A percentile compares a stretch with the other conserved stretches of the same genome.
These are phyloP conservation scores for Scutellaria minor DNA, from an alignment of 257 asterid species.

Conservation along the genomic window DNA sequence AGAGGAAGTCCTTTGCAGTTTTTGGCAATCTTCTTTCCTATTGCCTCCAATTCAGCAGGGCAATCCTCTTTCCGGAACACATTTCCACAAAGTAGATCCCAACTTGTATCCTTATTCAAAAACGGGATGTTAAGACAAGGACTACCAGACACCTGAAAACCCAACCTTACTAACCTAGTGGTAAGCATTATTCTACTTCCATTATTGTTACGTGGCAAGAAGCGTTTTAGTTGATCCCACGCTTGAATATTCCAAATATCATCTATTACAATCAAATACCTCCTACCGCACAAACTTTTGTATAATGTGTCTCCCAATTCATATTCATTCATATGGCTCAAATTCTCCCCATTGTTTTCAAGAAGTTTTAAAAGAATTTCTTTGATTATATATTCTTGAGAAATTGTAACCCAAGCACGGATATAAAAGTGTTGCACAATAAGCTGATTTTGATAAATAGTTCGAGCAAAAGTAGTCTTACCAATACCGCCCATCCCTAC, in stretches of 20 bases:
- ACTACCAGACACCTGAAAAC: background rate
- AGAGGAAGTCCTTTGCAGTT: slow-evolving; percentile 41
- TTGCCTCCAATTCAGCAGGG: slow-evolving; percentile 28
- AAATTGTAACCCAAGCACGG: slow-evolving; percentile 21
- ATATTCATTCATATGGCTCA: background rate
- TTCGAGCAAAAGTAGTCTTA: slow-evolving; percentile 25
- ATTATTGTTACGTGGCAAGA: background rate
- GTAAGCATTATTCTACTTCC: too few relatives aligned
- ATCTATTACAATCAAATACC: slow-evolving; percentile 23
- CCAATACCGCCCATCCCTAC: slow-evolving; percentile 25
- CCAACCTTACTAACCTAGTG: too few relatives aligned
- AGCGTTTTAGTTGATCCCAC: background rate
- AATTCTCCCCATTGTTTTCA: background rate
- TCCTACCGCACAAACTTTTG: background rate
- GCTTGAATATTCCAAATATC: slow-evolving; percentile 17
- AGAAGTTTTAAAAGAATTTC: background rate
- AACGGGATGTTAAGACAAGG: background rate
- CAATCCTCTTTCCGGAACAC: slow-evolving; percentile 27
- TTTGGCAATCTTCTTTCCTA: slow-evolving; percentile 25
- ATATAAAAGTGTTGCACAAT: background rate
- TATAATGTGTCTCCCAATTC: background rate
- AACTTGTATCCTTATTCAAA: slow-evolving; percentile 19
- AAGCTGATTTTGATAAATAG: background rate
- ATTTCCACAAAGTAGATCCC: background rate
- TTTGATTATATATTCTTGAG: background rate